A percentile compares a stretch with the other conserved stretches of the same genome.
phyloP scores from a whole-genome alignment of 768 basidiomycete species.

The Boletus vermiculosoides region DNA sequence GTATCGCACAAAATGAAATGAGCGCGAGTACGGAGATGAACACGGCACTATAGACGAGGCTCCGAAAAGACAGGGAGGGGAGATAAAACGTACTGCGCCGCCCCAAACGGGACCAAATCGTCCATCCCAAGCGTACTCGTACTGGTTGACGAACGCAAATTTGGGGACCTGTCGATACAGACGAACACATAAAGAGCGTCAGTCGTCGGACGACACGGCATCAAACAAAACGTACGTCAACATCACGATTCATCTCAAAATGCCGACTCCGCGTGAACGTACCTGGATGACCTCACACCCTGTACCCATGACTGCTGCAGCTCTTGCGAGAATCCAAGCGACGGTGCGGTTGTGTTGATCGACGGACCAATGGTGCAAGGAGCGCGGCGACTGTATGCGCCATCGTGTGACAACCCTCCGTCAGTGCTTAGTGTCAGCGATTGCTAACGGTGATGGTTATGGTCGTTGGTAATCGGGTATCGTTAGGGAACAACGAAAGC shows the following conservation, averaged over 20 bases:
- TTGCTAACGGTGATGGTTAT: too few species aligned
- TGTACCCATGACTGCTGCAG: slow-evolving; percentile 34
- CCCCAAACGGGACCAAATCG: slow-evolving; percentile 65
- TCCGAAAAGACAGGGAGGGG: slow-evolving; percentile 34
- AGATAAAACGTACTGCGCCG: slow-evolving; percentile 60
- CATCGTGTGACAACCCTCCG: not conserved
- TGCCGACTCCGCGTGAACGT: slow-evolving; percentile 9
- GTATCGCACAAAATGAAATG: slow-evolving; percentile 48
- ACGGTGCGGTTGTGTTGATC: slow-evolving; percentile 7
- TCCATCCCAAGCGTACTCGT: slow-evolving; percentile 56
- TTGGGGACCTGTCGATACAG: slow-evolving; percentile 18
- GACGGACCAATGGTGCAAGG: not conserved
- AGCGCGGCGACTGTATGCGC: not conserved
- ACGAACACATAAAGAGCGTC: not conserved
- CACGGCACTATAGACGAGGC: slow-evolving; percentile 37
- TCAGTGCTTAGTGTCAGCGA: not conserved
- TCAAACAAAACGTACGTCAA: not conserved
- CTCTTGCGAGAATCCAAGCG: slow-evolving; percentile 6
- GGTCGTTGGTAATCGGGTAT: not conserved
- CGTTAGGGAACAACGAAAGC: not conserved
- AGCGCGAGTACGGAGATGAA: slow-evolving; percentile 33
- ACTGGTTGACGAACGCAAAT: slow-evolving; percentile 54
- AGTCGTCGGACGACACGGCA: not conserved
- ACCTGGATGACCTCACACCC: slow-evolving; percentile 56
- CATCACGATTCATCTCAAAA: not conserved